A percentile compares a stretch with the other conserved stretches of the same genome.
Evolutionary conservation across 1,284 basidiomycete species (phyloP).

Genomic region (Ustilago curta): DNA sequence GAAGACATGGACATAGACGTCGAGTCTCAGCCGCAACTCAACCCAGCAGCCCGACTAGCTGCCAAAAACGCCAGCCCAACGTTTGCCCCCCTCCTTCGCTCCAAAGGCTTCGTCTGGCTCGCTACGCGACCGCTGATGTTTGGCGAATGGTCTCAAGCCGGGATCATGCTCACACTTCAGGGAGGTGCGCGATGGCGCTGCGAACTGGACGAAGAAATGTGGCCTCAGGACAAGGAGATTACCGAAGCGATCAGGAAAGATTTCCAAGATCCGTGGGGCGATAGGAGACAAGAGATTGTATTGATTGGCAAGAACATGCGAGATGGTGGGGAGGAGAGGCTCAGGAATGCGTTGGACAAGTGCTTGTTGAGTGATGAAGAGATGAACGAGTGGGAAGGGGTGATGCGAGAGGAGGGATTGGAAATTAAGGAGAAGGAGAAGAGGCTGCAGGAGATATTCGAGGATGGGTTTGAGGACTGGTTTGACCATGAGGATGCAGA

Average conservation of each 20-base stretch:
- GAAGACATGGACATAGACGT: slow-evolving; percentile 49
- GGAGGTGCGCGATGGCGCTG: slow-evolving; percentile 71
- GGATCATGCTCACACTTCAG: slow-evolving; percentile 70
- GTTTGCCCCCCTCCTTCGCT: slow-evolving; percentile 70
- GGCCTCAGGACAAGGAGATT: slow-evolving; percentile 70
- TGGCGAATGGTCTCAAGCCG: slow-evolving; percentile 72
- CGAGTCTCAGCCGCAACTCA: slow-evolving; percentile 70
- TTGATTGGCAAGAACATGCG: slow-evolving; percentile 69
- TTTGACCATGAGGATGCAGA: slow-evolving; percentile 61
- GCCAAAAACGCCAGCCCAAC: slow-evolving; percentile 69
- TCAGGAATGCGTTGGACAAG: slow-evolving; percentile 69
- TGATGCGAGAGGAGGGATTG: slow-evolving; percentile 66
- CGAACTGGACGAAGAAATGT: slow-evolving; percentile 67
- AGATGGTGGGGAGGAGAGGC: slow-evolving; percentile 62
- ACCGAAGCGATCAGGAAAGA: slow-evolving; percentile 70
- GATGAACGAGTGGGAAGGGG: slow-evolving; percentile 69
- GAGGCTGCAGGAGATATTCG: slow-evolving; percentile 68
- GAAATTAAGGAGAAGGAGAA: slow-evolving; percentile 52
- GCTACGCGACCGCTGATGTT: slow-evolving; percentile 64
- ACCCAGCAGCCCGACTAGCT: slow-evolving; percentile 70
- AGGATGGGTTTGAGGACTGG: slow-evolving; percentile 71
- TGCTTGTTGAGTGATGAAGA: slow-evolving; percentile 70
- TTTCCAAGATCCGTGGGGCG: slow-evolving; percentile 71
- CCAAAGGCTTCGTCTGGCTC: slow-evolving; percentile 72
- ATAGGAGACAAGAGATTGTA: slow-evolving; percentile 71